A percentile compares a stretch with the other conserved stretches of the same genome.
Conservation (phyloP, 176 grass and related monocot species). For the Raddia distichophylla region DNA sequence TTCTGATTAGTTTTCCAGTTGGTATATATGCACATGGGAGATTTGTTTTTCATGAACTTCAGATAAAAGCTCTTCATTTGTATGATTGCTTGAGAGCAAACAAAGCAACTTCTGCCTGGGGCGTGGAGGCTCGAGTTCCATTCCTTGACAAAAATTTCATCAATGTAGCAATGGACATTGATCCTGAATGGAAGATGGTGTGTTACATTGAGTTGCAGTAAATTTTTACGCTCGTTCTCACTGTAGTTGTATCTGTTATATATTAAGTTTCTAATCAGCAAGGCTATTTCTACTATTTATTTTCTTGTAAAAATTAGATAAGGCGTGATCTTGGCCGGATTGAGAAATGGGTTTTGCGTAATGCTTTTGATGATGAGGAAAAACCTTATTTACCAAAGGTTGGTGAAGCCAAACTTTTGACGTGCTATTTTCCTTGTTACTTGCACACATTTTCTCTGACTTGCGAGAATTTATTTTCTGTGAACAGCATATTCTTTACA, state of each 20-base stretch:
- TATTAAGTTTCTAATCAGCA: neutral
- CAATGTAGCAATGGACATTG: slow-evolving; percentile 88
- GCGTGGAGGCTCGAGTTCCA: slow-evolving; percentile 91
- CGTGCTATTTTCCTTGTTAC: slow-evolving; percentile 2
- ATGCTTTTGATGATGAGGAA: slow-evolving; percentile 92
- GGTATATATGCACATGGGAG: slow-evolving; percentile 26
- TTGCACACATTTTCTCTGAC: slow-evolving; percentile 17
- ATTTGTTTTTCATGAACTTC: slow-evolving; percentile 41
- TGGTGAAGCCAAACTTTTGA: slow-evolving; percentile 1
- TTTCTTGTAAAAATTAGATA: slow-evolving; percentile 62
- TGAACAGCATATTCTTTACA: slow-evolving; percentile 89
- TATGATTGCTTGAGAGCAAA: slow-evolving; percentile 98
- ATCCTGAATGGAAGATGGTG: slow-evolving; percentile 99
- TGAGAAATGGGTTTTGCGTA: slow-evolving; percentile 94
- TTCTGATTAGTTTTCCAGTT: slow-evolving; percentile 1
- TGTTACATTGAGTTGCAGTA: slow-evolving; percentile 11
- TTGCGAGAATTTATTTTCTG: slow-evolving; percentile 38
- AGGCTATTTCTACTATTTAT: neutral
- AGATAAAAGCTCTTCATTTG: slow-evolving; percentile 98
- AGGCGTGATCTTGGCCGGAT: slow-evolving; percentile 78
- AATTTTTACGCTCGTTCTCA: neutral
- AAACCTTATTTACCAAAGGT: slow-evolving; percentile 97
- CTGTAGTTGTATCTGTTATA: neutral
- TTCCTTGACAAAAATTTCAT: slow-evolving; percentile 97
- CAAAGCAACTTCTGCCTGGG: slow-evolving; percentile 97